Percentiles rank a stretch among this genome's conserved stretches.
These are phyloP conservation scores for Alternaria tenuissima DNA, from an alignment of 2,329 filamentous ascomycete species.

Conservation along the genomic window DNA sequence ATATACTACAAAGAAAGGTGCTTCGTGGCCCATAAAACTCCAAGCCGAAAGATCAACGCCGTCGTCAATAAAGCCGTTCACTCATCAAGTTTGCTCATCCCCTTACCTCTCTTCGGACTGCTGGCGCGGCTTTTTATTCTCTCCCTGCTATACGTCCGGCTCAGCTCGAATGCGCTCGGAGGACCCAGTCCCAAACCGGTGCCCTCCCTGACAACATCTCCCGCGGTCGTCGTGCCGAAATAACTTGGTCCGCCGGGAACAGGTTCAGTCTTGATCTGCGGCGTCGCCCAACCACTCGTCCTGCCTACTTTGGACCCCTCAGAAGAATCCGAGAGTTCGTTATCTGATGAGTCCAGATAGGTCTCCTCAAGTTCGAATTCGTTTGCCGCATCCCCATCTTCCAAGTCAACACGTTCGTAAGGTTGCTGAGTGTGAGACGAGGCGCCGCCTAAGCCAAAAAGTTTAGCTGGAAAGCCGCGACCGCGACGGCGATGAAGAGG, in stretches of 20 bases:
- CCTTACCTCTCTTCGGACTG: conserved; percentile 56
- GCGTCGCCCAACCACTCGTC: conserved; percentile 73
- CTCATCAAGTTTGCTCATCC: conserved; percentile 31
- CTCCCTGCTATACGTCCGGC: conserved; percentile 87
- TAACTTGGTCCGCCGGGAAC: conserved; percentile 24
- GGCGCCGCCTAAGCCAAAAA: conserved; percentile 63
- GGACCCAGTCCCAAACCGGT: conserved; percentile 43
- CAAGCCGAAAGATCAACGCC: not conserved
- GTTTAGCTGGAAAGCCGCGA: conserved; percentile 58
- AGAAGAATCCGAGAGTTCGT: conserved; percentile 68
- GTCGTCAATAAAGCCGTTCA: conserved; percentile 9
- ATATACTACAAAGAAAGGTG: not conserved
- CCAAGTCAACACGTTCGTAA: conserved; percentile 78
- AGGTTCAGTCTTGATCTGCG: conserved; percentile 60
- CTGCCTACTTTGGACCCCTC: conserved; percentile 65
- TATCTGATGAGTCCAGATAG: conserved; percentile 63
- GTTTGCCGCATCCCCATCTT: conserved; percentile 73
- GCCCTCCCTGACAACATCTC: conserved; percentile 41
- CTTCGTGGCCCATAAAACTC: not conserved
- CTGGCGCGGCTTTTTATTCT: conserved; percentile 65
- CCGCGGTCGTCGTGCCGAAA: conserved; percentile 27
- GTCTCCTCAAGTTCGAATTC: conserved; percentile 74
- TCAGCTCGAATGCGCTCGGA: conserved; percentile 60
- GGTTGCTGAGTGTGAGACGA: conserved; percentile 50
- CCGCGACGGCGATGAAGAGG: conserved; percentile 51